Percentiles rank a stretch among this genome's conserved stretches.
These are phyloP conservation scores for Gautieria morchelliformis DNA, from an alignment of 768 basidiomycete genomes.

Conservation along the genomic window DNA sequence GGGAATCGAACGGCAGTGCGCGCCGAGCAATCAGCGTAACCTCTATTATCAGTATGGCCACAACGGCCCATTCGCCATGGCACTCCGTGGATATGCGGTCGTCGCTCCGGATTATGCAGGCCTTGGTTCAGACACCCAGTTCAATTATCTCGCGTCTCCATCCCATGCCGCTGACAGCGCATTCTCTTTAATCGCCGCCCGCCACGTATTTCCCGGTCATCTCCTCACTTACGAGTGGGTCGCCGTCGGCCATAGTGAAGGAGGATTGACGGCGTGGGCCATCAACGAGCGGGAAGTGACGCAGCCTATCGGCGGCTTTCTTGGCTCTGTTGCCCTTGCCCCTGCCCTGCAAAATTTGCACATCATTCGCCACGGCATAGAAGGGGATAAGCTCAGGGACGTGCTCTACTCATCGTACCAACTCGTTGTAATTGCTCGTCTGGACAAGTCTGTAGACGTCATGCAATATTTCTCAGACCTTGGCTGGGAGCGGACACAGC, in stretches of 20 bases:
- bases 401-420: neutral
- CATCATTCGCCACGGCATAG: no score
- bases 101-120: constrained; percentile 5
- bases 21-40: constrained; percentile 2
- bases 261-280: no score
- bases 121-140: constrained; percentile 1
- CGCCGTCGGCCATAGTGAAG: constrained; percentile 2
- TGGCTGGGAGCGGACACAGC: no score
- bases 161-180: neutral
- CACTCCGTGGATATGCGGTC: constrained; percentile 1
- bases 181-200: neutral
- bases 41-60: constrained; percentile 1
- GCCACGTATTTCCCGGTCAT: neutral
- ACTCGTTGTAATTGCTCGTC: neutral
- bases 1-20: constrained; percentile 4
- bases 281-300: no score
- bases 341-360: neutral
- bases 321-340: constrained; percentile 1
- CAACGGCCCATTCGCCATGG: constrained; percentile 2
- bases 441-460: no score
- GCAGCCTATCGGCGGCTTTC: neutral
- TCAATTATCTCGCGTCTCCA: constrained; percentile 1
- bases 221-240: constrained; percentile 1
- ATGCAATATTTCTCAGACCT: no score
- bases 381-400: neutral